These are phyloP conservation scores for Wickerhamomyces mucosus DNA, from an alignment of 805 yeast genomes.

Conservation along the genomic window DNA sequence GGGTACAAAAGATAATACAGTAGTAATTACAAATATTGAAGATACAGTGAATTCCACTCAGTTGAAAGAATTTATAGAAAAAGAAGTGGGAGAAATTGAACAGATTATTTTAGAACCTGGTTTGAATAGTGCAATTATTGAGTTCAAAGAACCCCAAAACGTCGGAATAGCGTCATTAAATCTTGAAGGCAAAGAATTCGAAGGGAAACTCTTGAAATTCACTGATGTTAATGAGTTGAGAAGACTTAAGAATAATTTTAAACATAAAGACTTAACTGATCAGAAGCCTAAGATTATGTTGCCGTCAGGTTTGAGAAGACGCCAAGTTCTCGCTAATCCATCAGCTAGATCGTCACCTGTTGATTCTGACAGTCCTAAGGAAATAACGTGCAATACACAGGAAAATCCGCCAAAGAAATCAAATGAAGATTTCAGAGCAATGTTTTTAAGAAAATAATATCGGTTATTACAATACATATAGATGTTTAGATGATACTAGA, in stretches of 20 bases:
- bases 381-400: too few species aligned
- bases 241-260: slow-evolving; percentile 1
- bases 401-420: too few species aligned
- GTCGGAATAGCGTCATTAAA: slow-evolving; percentile 44
- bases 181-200: slow-evolving; percentile 30
- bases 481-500: not conserved
- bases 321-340: too few species aligned
- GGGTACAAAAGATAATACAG: slow-evolving; percentile 13
- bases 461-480: not conserved
- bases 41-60: slow-evolving; percentile 30
- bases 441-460: slow-evolving; percentile 13
- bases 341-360: too few species aligned
- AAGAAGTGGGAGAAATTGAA: slow-evolving; percentile 28
- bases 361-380: too few species aligned
- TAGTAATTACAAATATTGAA: slow-evolving; percentile 21
- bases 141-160: slow-evolving; percentile 29
- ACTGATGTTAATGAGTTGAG: slow-evolving; percentile 26
- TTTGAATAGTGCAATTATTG: slow-evolving; percentile 38
- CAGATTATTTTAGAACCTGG: slow-evolving; percentile 38
- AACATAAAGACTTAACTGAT: too few species aligned
- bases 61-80: slow-evolving; percentile 22
- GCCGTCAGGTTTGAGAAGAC: slow-evolving; percentile 8
- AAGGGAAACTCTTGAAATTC: slow-evolving; percentile 24
- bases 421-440: slow-evolving; percentile 19
- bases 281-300: slow-evolving; percentile 1